Evolutionary conservation across 805 yeast species (phyloP).

Genomic region (Ogataea saltuana): DNA sequence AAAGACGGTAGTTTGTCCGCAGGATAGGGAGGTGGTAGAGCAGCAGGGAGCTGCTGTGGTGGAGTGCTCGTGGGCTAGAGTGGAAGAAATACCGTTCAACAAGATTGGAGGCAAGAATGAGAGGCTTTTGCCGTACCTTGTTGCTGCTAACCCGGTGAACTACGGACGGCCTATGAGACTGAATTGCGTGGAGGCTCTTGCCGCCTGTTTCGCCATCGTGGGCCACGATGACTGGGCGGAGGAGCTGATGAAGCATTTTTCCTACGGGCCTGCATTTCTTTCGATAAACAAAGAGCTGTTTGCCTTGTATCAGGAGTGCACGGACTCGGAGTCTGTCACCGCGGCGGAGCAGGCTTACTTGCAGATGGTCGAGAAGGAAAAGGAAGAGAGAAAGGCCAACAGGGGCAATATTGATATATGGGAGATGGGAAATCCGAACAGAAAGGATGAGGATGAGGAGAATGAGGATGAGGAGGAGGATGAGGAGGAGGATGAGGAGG

Average conservation of each 20-base stretch:
- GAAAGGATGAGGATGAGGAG: conserved; percentile 33
- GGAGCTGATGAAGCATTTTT: conserved; percentile 70
- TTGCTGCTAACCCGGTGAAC: conserved; percentile 96
- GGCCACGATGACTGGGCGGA: conserved; percentile 91
- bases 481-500: conserved; percentile 30
- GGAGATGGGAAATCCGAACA: conserved; percentile 78
- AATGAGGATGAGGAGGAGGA: conserved; percentile 27
- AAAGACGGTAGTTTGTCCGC: conserved; percentile 83
- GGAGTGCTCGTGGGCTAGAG: conserved; percentile 97
- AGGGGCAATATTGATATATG: conserved; percentile 63
- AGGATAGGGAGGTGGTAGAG: conserved; percentile 77
- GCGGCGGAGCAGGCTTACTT: conserved; percentile 77
- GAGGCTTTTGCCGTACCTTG: conserved; percentile 83
- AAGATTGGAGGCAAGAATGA: conserved; percentile 91
- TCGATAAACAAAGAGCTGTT: conserved; percentile 79
- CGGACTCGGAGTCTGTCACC: conserved; percentile 73
- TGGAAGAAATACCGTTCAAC: conserved; percentile 94
- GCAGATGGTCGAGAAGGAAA: conserved; percentile 64
- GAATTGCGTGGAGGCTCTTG: conserved; percentile 96
- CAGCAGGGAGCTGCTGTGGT: conserved; percentile 92
- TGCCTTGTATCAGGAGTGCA: conserved; percentile 72
- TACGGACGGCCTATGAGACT: conserved; percentile 95
- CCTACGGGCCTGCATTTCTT: conserved; percentile 92
- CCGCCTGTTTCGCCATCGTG: conserved; percentile 94
- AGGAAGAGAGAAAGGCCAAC: conserved; percentile 56